Evolutionary conservation across 2,329 filamentous ascomycete species (phyloP).

Genomic region (Trichophyton benhamiae): DNA sequence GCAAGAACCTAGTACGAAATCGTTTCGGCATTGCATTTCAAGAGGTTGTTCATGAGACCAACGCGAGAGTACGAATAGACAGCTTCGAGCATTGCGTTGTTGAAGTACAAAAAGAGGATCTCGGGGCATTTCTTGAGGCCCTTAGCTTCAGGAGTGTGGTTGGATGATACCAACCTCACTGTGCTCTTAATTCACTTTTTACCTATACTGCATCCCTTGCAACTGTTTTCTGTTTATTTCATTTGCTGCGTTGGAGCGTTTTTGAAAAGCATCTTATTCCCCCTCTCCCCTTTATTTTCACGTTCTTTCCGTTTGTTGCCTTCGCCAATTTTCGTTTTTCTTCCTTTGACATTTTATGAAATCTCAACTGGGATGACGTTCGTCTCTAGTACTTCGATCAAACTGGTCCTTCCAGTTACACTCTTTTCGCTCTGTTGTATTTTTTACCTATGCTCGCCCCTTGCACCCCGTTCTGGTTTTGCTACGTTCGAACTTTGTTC

Average conservation of each 20-base stretch:
- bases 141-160: slow-evolving; percentile 83
- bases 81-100: slow-evolving; percentile 97
- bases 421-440: neutral
- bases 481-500: no score
- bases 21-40: slow-evolving; percentile 92
- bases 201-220: neutral
- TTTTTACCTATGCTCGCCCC: neutral
- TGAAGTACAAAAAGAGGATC: slow-evolving; percentile 92
- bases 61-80: slow-evolving; percentile 78
- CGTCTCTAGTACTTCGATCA: neutral
- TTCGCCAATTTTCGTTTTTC: neutral
- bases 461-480: neutral
- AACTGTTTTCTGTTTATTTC: slow-evolving; percentile 1
- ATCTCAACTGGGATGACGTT: neutral
- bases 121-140: slow-evolving; percentile 79
- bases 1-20: slow-evolving; percentile 63
- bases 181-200: neutral
- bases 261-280: neutral
- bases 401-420: neutral
- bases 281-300: neutral
- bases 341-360: neutral
- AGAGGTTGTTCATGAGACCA: slow-evolving; percentile 85
- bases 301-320: neutral
- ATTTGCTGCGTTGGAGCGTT: neutral
- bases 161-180: slow-evolving; percentile 27